phyloP scores from a whole-genome alignment of 768 basidiomycete genomes.

The Tulasnella sp. region DNA sequence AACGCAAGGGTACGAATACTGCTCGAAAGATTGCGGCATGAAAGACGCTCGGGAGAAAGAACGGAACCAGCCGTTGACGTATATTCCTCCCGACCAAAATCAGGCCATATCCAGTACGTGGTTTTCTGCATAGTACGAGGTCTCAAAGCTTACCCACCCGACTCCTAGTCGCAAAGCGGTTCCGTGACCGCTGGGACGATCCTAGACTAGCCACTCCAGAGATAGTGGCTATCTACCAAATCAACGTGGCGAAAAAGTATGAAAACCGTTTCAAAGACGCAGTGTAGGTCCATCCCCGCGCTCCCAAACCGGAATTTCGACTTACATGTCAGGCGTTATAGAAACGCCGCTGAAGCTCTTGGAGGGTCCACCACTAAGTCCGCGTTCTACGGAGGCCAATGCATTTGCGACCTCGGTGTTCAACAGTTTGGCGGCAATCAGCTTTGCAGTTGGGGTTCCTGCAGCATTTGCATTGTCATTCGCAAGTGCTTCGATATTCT shows the following conservation, averaged over 20 bases:
- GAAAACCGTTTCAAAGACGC: background rate
- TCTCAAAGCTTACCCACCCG: background rate
- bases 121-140: background rate
- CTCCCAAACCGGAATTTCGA: background rate
- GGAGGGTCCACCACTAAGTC: slow-evolving; percentile 1
- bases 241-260: background rate
- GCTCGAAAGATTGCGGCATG: background rate
- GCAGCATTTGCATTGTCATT: slow-evolving; percentile 4
- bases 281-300: background rate
- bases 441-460: background rate
- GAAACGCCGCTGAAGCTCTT: background rate
- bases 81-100: background rate
- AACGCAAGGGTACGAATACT: background rate
- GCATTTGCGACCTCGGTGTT: slow-evolving; percentile 1
- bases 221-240: background rate
- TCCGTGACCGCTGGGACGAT: background rate
- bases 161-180: background rate
- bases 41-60: background rate
- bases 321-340: background rate
- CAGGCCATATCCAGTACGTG: background rate
- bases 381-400: background rate
- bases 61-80: background rate
- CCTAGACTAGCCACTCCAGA: background rate
- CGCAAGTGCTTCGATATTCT: background rate
- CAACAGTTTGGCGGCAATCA: background rate